Evolutionary conservation across 768 basidiomycete species (phyloP), one percentile per base, ranked within the genome.

Genomic region (Mycena maculata): DNA sequence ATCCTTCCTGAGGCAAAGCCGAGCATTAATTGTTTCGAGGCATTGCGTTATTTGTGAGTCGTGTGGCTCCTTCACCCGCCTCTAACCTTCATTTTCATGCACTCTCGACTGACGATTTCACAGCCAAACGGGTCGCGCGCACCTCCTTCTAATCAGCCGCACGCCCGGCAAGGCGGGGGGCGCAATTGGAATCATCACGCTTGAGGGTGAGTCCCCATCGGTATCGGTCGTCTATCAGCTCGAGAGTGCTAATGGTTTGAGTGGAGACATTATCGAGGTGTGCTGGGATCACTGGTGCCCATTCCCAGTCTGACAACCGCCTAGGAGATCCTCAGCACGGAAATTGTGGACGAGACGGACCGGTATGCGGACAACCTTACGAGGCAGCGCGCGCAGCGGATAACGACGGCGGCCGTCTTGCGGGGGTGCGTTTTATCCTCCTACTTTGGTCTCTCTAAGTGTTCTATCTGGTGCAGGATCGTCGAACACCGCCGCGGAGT

Each of bases 291-390:
- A 8, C 33, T 36, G 13, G 33, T 13, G 8, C 4, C 23, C 25
- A 47, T 47, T 4, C 9, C 13, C 45, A 13, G 22, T 23, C 25
- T 25, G 12, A 25, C 25, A 7, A 36, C 13, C 33, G 8, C 33
- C 3, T 78, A 94, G 86, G 95, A 97, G 85, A 98, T 99, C 67
- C 94, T 98, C 25, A 91, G 92, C 0, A 95, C 97, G 79, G 96
- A 98, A 76, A 97, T 98, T 57, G 92, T 97, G 31, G 96, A 97
- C 73, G 96, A 98, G 78, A 97, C 95, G 3, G 96, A 98, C 79
- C 85, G 89, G 30, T 96, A 92, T 72, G 90, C 93, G 70, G 93
- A 95, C 71, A 98, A 97, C 74, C 89, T 89, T 52, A 90, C 89
- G 58, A 96, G 95, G 75, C 86, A 85, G 63, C 81, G 84, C 8